phyloP scores from a whole-genome alignment of 2,329 filamentous ascomycete genomes.

The Exophiala mesophila region DNA sequence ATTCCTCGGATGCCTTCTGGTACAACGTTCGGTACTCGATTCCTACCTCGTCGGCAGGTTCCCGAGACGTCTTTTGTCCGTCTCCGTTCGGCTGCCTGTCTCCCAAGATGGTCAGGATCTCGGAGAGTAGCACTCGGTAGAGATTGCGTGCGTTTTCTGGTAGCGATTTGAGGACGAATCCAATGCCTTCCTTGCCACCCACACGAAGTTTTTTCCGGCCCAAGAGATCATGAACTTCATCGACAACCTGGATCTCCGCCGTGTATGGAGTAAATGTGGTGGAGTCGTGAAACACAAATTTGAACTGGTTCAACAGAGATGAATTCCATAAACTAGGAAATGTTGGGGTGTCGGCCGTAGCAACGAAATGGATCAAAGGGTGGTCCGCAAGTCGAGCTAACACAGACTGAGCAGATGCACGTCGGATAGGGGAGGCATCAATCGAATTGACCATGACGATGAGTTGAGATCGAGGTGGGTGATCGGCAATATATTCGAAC shows the following conservation, averaged over 20 bases:
- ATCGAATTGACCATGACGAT: constrained; percentile 80
- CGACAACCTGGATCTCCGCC: constrained; percentile 75
- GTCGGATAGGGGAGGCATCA: constrained; percentile 72
- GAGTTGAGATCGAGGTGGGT: constrained; percentile 43
- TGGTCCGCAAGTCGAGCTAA: constrained; percentile 73
- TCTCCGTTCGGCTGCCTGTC: constrained; percentile 27
- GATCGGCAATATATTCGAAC: constrained; percentile 54
- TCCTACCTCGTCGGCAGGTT: constrained; percentile 47
- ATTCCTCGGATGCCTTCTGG: constrained; percentile 92
- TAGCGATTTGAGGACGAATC: constrained; percentile 82
- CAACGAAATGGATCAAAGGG: constrained; percentile 65
- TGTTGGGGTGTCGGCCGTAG: constrained; percentile 81
- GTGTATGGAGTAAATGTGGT: constrained; percentile 78
- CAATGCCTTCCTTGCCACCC: constrained; percentile 85
- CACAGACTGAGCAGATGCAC: constrained; percentile 62
- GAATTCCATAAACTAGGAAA: constrained; percentile 89
- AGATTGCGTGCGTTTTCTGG: constrained; percentile 88
- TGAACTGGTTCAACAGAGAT: constrained; percentile 72
- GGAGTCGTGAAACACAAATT: constrained; percentile 87
- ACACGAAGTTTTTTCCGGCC: constrained; percentile 73
- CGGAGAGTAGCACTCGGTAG: constrained; percentile 77
- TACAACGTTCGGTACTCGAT: constrained; percentile 90
- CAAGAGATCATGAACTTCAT: constrained; percentile 82
- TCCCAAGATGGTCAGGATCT: constrained; percentile 69
- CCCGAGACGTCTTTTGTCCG: constrained; percentile 9